Evolutionary conservation across 441 rosid species (phyloP).

Genomic region (Populus hybrid): DNA sequence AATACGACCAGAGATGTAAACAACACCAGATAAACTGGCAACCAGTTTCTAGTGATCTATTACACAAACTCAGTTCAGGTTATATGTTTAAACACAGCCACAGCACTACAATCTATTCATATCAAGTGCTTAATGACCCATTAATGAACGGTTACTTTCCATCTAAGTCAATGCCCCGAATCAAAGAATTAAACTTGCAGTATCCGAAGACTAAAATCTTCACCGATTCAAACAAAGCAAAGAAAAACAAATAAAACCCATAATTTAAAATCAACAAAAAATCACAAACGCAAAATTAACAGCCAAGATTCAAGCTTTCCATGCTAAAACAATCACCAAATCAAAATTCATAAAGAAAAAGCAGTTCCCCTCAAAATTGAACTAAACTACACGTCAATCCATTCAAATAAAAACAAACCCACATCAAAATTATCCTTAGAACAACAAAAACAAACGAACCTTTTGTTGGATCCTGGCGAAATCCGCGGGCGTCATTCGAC

Average conservation of each 20-base stretch:
- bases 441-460: conserved; percentile 31
- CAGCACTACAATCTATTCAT: neutral
- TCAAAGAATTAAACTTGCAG: neutral
- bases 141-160: neutral
- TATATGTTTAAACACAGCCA: neutral
- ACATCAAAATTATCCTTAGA: neutral
- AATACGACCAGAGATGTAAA: neutral
- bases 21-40: neutral
- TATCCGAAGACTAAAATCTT: neutral
- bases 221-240: neutral
- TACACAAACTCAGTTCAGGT: neutral
- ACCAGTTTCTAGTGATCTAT: neutral
- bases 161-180: no score
- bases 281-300: neutral
- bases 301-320: neutral
- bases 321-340: neutral
- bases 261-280: neutral
- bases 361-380: neutral
- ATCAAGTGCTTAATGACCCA: neutral
- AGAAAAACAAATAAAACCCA: neutral
- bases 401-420: neutral
- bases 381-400: neutral
- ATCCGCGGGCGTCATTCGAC: conserved; percentile 83
- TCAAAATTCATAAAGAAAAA: neutral
- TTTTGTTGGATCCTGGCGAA: conserved; percentile 79